Percentiles rank a stretch among this genome's conserved stretches.
Evolutionary conservation across 2,329 filamentous ascomycete genomes (phyloP).

Genomic region (Herpotrichia juniperi): DNA sequence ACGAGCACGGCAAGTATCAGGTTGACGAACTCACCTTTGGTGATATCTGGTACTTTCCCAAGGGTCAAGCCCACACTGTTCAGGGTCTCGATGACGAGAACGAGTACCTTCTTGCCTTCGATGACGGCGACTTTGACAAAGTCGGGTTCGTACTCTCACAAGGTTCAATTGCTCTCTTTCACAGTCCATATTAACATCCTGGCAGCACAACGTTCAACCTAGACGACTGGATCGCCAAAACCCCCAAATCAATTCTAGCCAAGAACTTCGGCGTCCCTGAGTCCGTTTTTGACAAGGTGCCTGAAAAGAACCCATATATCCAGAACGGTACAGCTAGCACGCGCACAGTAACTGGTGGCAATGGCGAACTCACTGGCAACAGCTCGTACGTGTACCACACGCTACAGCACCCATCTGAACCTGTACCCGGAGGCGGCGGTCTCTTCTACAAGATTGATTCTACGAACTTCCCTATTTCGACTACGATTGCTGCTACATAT

Average conservation of each 20-base stretch:
- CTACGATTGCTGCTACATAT: constrained; percentile 69
- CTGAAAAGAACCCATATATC: constrained; percentile 66
- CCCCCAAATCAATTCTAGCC: constrained; percentile 66
- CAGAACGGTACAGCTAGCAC: constrained; percentile 61
- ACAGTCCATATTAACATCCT: constrained; percentile 4
- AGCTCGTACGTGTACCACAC: constrained; percentile 68
- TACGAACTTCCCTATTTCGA: constrained; percentile 69
- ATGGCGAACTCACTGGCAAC: constrained; percentile 60
- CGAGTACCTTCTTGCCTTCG: constrained; percentile 70
- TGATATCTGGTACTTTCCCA: constrained; percentile 73
- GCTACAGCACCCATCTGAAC: constrained; percentile 60
- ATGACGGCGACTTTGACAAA: constrained; percentile 70
- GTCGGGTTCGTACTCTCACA: constrained; percentile 54
- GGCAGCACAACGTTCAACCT: constrained; percentile 71
- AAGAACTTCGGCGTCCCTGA: constrained; percentile 72
- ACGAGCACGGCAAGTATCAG: constrained; percentile 65
- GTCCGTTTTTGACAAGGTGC: constrained; percentile 65
- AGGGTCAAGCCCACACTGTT: constrained; percentile 67
- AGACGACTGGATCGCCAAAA: constrained; percentile 73
- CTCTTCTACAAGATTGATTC: constrained; percentile 69
- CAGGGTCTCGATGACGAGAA: constrained; percentile 71
- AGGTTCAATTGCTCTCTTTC: not conserved
- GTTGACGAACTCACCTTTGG: constrained; percentile 63
- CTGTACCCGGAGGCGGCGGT: constrained; percentile 67
- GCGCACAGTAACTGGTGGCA: constrained; percentile 53